Base-by-base conservation (phyloP, 2,329 filamentous ascomycete species). In the Hymenoscyphus scutula region DNA sequence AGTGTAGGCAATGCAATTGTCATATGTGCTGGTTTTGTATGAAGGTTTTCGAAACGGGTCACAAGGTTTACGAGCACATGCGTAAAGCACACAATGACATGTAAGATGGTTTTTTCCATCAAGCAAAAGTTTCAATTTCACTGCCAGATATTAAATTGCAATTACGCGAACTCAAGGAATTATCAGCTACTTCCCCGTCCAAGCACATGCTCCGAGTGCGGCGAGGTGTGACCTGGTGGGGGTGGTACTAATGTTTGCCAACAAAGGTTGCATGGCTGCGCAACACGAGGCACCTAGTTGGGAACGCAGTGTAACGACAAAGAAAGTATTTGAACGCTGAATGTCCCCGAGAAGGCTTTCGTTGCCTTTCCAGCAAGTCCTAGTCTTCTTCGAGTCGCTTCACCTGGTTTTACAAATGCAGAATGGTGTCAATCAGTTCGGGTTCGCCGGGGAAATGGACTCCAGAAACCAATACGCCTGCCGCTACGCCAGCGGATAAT, bases 11-110 rank as follows among this genome's bases (percentile, higher is more conserved):
- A 0, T 83, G 81, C 61, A 64, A 70, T 1, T 66, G 73, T 1
- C 77, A 82, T 61, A 79, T 82, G 32, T 83, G 80, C 63, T 83
- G 80, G 79, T 71, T 76, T 2, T 83, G 81, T 62, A 64, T 81
- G 69, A 62, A 60, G 13, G 68, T 67, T 0, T 81, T 81, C 63
- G 19, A 67, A 3, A 58, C 34, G 10, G 48, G 58, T 0, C 7
- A 2, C 0, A 29, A 54, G 30, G 73, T 70, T 59, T 74, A 74
- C 58, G 48, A 55, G 0, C 70, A 73, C 58, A 70, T 73, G 69
- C 13, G 11, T 17, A 37, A 37, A 37, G 34, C 34, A 37, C 34
- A 37, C 13, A 37, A 37, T 37, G 13, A 13, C 34, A 37, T 37
- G 11, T 4, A 3, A 11, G 13, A 15, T 4, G 34, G 34, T 11